Evolutionary conservation across 176 grass and related monocot genomes (phyloP).

Genomic region (Oryza officinalis): DNA sequence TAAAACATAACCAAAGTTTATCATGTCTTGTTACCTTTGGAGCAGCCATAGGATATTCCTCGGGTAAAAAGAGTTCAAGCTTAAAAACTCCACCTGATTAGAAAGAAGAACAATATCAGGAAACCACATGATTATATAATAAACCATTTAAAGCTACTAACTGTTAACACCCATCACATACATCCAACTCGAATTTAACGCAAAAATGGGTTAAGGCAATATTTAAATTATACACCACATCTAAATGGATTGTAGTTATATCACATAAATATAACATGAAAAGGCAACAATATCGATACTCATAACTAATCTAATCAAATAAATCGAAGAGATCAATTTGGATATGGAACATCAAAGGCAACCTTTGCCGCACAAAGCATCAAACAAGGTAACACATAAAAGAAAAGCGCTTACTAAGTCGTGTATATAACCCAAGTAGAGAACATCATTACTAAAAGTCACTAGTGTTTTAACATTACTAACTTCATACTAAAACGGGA

Average conservation of each 20-base stretch:
- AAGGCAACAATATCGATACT: not conserved
- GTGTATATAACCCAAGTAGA: not conserved
- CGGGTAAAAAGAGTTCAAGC: constrained; percentile 98
- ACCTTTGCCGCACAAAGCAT: not conserved
- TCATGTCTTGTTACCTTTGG: constrained; percentile 66
- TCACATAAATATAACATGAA: not conserved
- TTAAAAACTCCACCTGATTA: constrained; percentile 92
- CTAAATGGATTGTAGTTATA: not conserved
- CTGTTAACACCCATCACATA: not conserved
- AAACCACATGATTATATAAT: constrained; percentile 8
- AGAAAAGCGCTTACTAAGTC: not conserved
- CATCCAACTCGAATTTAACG: not conserved
- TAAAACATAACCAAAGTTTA: not conserved
- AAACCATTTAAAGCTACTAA: not conserved
- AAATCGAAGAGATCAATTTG: not conserved
- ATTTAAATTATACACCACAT: not conserved
- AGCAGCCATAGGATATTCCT: constrained; percentile 99
- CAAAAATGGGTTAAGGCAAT: not conserved
- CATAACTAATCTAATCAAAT: not conserved
- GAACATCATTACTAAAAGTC: not conserved
- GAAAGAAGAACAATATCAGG: constrained; percentile 11
- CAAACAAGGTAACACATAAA: not conserved
- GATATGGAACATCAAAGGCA: not conserved
- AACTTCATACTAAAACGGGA: constrained; percentile 14
- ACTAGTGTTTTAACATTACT: not conserved